Evolutionary conservation across 2,329 filamentous ascomycete genomes (phyloP).

Genomic region (Fusarium nurragi): DNA sequence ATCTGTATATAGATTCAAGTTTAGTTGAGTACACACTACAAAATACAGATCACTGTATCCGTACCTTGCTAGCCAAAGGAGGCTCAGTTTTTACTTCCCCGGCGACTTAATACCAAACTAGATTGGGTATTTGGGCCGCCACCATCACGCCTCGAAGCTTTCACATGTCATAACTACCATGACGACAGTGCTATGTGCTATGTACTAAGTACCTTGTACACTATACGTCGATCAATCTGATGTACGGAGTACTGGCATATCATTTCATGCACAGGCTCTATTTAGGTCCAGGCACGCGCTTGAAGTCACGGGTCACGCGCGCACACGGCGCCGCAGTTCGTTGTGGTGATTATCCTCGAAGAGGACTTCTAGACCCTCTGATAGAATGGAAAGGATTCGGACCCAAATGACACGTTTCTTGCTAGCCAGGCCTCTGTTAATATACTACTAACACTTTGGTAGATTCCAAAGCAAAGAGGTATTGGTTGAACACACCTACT

Average conservation of each 20-base stretch:
- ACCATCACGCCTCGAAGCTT: constrained; percentile 16
- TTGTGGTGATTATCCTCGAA: background rate
- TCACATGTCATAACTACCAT: constrained; percentile 33
- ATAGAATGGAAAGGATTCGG: background rate
- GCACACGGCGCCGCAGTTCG: constrained; percentile 13
- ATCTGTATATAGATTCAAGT: background rate
- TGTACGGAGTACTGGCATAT: constrained; percentile 4
- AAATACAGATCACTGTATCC: background rate
- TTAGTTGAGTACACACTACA: background rate
- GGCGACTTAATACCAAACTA: constrained; percentile 30
- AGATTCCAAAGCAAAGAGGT: background rate
- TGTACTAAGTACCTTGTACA: constrained; percentile 6
- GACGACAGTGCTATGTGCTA: background rate
- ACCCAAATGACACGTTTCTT: background rate
- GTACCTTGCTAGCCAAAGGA: background rate
- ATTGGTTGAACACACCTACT: background rate
- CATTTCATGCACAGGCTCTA: constrained; percentile 21
- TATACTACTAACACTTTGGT: background rate
- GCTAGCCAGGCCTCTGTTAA: background rate
- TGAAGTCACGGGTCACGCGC: constrained; percentile 21
- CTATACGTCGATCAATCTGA: constrained; percentile 14
- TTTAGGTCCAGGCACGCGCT: constrained; percentile 24
- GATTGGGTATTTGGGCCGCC: constrained; percentile 35
- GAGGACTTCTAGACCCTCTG: constrained; percentile 5
- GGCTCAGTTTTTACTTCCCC: constrained; percentile 27